Conservation (phyloP, 371 early-diverging fungal species). For the Sporodiniella umbellata region DNA sequence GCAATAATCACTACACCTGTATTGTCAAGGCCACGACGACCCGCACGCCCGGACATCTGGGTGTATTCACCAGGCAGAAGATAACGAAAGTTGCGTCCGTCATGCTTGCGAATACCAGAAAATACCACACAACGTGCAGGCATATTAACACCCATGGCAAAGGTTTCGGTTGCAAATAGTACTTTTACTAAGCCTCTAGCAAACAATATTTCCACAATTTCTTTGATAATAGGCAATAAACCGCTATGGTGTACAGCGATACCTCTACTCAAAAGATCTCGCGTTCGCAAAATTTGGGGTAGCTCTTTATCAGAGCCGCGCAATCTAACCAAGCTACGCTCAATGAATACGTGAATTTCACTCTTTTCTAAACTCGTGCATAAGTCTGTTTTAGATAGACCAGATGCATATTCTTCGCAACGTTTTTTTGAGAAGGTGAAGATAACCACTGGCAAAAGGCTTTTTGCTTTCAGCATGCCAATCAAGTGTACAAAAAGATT, state of each 20-base stretch:
- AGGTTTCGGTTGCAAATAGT: constrained; percentile 52
- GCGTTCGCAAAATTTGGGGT: constrained; percentile 90
- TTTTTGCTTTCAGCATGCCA: constrained; percentile 69
- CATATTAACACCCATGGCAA: constrained; percentile 95
- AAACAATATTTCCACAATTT: constrained; percentile 98
- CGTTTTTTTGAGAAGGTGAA: constrained; percentile 97
- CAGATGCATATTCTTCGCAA: constrained; percentile 93
- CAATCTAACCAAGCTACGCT: constrained; percentile 72
- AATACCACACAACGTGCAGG: constrained; percentile 97
- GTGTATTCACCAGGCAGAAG: constrained; percentile 96
- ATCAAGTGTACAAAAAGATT: constrained; percentile 82
- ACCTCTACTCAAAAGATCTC: constrained; percentile 84
- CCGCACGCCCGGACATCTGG: constrained; percentile 99
- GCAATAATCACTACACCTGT: constrained; percentile 95
- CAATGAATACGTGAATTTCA: constrained; percentile 86
- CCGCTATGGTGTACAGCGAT: constrained; percentile 99
- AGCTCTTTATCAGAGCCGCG: constrained; percentile 80
- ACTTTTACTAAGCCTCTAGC: constrained; percentile 90
- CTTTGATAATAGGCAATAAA: constrained; percentile 97
- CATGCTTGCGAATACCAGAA: constrained; percentile 90
- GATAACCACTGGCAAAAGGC: constrained; percentile 90
- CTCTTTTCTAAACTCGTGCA: constrained; percentile 78
- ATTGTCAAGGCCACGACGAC: constrained; percentile 95
- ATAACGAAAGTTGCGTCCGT: constrained; percentile 83
- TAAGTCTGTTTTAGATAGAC: constrained; percentile 76